A percentile compares a stretch with the other conserved stretches of the same genome.
These are phyloP conservation scores for Cladosporium sp. DNA, from an alignment of 2,329 filamentous ascomycete genomes.

Conservation along the genomic window DNA sequence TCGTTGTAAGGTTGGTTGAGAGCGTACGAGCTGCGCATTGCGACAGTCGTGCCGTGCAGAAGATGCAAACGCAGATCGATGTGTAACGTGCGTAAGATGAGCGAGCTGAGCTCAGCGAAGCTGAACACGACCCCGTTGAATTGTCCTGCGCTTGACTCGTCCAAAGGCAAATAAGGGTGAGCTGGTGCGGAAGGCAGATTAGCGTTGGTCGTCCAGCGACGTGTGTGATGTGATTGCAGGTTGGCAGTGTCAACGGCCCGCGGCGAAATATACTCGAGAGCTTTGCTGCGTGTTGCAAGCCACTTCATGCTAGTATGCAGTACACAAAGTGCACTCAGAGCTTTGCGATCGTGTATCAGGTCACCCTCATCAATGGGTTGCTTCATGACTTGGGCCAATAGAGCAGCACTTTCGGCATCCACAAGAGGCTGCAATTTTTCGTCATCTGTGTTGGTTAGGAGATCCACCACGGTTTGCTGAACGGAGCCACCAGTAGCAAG, in stretches of 20 bases:
- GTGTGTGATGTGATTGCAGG: conserved; percentile 50
- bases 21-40: conserved; percentile 44
- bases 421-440: conserved; percentile 50
- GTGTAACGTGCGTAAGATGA: conserved; percentile 78
- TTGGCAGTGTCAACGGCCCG: conserved; percentile 64
- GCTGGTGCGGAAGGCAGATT: conserved; percentile 44
- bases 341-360: conserved; percentile 84
- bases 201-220: conserved; percentile 79
- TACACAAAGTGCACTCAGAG: conserved; percentile 76
- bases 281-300: conserved; percentile 78
- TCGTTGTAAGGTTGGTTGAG: conserved; percentile 69
- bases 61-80: conserved; percentile 84
- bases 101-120: conserved; percentile 74
- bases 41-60: conserved; percentile 68
- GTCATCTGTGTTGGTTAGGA: conserved; percentile 56
- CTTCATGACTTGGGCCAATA: conserved; percentile 53
- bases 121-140: conserved; percentile 85
- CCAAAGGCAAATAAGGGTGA: conserved; percentile 81
- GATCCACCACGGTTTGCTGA: conserved; percentile 62
- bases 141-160: conserved; percentile 74
- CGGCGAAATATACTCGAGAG: conserved; percentile 75
- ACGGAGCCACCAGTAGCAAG: conserved; percentile 58
- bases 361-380: conserved; percentile 69
- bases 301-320: conserved; percentile 98
- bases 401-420: conserved; percentile 54